Evolutionary conservation across 176 grass and related monocot genomes (phyloP).

Genomic region (Lolium perenne): DNA sequence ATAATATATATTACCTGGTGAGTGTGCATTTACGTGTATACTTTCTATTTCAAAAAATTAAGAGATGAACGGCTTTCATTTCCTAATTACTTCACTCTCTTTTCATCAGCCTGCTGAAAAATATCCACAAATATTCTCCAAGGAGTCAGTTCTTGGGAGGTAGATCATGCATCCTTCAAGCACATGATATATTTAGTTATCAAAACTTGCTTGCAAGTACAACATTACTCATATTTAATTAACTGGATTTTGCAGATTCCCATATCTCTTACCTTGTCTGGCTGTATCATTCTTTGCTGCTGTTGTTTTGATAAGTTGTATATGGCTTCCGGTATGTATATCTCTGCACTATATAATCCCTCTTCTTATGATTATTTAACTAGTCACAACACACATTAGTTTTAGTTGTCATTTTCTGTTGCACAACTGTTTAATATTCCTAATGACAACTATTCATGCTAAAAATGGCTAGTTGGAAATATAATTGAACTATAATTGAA

Average conservation of each 20-base stretch:
- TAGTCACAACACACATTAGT: not conserved
- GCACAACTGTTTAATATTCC: too few relatives aligned
- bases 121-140: constrained; percentile 64
- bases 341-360: not conserved
- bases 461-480: not conserved
- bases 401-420: not conserved
- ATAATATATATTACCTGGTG: not conserved
- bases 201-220: not conserved
- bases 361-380: not conserved
- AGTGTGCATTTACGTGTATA: not conserved
- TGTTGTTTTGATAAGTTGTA: constrained; percentile 63
- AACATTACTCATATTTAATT: constrained; percentile 1
- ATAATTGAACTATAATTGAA: not conserved
- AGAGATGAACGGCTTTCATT: not conserved
- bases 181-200: constrained; percentile 11
- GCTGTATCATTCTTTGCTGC: constrained; percentile 59
- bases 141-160: constrained; percentile 65
- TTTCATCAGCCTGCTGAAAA: constrained; percentile 76
- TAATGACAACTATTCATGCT: too few relatives aligned
- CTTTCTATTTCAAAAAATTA: not conserved
- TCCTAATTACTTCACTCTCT: not conserved
- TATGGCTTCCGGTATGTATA: constrained; percentile 79
- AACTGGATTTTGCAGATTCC: constrained; percentile 66
- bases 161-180: constrained; percentile 39
- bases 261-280: constrained; percentile 75